Percentiles rank a stretch among this genome's conserved stretches.
These are phyloP conservation scores for Pleurotus sapidus DNA, from an alignment of 768 basidiomycete species.

Conservation along the genomic window DNA sequence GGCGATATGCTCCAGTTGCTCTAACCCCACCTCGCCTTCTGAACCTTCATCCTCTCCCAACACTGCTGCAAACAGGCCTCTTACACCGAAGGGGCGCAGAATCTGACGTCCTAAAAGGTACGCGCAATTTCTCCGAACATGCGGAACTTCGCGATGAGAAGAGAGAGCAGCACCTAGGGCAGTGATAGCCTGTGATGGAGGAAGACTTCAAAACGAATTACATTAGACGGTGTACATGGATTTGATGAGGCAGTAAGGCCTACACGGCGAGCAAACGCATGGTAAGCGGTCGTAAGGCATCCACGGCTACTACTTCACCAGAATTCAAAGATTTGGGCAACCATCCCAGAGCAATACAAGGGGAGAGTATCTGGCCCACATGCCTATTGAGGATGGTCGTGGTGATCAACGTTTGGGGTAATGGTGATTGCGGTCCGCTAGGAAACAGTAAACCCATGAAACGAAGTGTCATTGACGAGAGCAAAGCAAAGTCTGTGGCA, in stretches of 20 bases:
- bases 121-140: conserved; percentile 58
- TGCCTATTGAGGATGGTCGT: conserved; percentile 55
- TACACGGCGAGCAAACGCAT: conserved; percentile 64
- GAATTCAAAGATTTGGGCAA: conserved; percentile 50
- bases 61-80: conserved; percentile 64
- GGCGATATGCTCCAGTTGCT: conserved; percentile 74
- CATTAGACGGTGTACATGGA: conserved; percentile 2
- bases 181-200: conserved; percentile 62
- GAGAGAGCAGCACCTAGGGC: conserved; percentile 63
- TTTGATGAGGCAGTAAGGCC: conserved; percentile 23
- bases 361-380: conserved; percentile 53
- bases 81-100: conserved; percentile 66
- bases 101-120: conserved; percentile 70
- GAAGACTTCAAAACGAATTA: conserved; percentile 40
- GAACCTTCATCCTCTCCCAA: conserved; percentile 58
- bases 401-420: conserved; percentile 61
- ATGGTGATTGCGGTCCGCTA: conserved; percentile 38
- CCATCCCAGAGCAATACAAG: conserved; percentile 71
- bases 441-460: conserved; percentile 55
- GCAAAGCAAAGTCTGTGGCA: conserved; percentile 37
- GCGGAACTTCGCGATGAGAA: conserved; percentile 36
- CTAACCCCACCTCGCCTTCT: conserved; percentile 51
- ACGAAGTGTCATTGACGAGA: conserved; percentile 40
- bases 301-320: conserved; percentile 34
- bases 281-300: conserved; percentile 46